Conservation (phyloP, 2,329 filamentous ascomycete species). For the Eurotiales sp. region DNA sequence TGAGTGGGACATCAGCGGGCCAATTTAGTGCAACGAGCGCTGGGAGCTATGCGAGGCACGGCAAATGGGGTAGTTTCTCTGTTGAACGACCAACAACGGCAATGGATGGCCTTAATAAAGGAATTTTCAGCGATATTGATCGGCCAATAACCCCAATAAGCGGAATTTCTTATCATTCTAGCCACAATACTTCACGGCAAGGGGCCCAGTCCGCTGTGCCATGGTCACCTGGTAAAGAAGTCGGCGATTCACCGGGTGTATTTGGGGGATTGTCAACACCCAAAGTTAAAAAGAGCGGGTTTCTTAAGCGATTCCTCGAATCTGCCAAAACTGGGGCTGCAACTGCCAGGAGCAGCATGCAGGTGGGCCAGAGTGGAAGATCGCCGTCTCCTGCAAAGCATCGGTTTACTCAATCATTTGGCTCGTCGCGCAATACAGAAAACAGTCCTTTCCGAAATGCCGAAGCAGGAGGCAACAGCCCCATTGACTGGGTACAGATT, state of each 20-base stretch:
- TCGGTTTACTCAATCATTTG: constrained; percentile 45
- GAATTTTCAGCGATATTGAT: constrained; percentile 36
- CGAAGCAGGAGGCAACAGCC: constrained; percentile 55
- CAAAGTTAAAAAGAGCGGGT: constrained; percentile 77
- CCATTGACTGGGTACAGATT: constrained; percentile 91
- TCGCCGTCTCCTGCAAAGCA: constrained; percentile 48
- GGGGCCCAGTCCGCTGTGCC: constrained; percentile 63
- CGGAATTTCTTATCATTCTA: constrained; percentile 86
- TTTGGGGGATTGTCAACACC: constrained; percentile 75
- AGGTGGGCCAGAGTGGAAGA: constrained; percentile 53
- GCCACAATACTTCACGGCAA: constrained; percentile 62
- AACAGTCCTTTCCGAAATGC: constrained; percentile 64
- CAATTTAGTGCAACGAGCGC: constrained; percentile 93
- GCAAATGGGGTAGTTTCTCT: constrained; percentile 36
- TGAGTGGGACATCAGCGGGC: constrained; percentile 89
- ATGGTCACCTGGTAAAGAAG: constrained; percentile 49
- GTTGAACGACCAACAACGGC: constrained; percentile 44
- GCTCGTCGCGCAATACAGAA: constrained; percentile 30
- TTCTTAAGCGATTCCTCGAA: constrained; percentile 94
- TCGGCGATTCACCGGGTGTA: constrained; percentile 63
- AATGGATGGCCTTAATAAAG: constrained; percentile 35
- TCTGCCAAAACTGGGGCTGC: constrained; percentile 92
- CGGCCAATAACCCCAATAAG: constrained; percentile 59
- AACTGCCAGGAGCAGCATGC: constrained; percentile 80
- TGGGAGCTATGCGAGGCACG: constrained; percentile 78